Percentiles rank a stretch among this genome's conserved stretches.
Evolutionary conservation across 345 rosid genomes (phyloP).

Genomic region (Pugionium cornutum): DNA sequence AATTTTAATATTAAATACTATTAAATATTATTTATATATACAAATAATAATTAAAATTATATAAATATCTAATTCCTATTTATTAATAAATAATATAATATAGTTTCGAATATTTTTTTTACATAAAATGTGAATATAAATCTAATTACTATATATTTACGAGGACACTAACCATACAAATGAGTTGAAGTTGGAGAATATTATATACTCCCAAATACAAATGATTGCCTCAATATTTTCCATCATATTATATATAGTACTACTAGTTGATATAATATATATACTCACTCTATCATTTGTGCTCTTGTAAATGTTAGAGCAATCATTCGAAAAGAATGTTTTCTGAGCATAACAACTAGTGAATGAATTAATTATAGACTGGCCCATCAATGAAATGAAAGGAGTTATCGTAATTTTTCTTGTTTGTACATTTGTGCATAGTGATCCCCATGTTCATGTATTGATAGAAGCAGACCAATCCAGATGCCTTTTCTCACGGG

Average conservation of each 20-base stretch:
- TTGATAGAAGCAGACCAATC: background rate
- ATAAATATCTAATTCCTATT: no score
- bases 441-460: background rate
- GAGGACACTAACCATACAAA: background rate
- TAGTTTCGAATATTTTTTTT: no score
- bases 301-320: background rate
- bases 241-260: no score
- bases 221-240: slow-evolving; percentile 13
- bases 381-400: background rate
- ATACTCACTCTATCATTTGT: background rate
- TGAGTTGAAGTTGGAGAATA: background rate
- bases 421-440: background rate
- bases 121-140: no score
- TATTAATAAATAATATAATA: no score
- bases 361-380: background rate
- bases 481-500: background rate
- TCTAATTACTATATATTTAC: no score
- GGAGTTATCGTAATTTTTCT: slow-evolving; percentile 4
- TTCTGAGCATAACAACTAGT: background rate
- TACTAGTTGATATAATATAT: background rate
- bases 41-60: no score
- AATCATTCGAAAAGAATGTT: slow-evolving; percentile 16
- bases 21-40: no score
- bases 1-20: no score
- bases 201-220: background rate